Evolutionary conservation across 73 alveolate genomes (phyloP).

Genomic region (Paramecium bursaria): DNA sequence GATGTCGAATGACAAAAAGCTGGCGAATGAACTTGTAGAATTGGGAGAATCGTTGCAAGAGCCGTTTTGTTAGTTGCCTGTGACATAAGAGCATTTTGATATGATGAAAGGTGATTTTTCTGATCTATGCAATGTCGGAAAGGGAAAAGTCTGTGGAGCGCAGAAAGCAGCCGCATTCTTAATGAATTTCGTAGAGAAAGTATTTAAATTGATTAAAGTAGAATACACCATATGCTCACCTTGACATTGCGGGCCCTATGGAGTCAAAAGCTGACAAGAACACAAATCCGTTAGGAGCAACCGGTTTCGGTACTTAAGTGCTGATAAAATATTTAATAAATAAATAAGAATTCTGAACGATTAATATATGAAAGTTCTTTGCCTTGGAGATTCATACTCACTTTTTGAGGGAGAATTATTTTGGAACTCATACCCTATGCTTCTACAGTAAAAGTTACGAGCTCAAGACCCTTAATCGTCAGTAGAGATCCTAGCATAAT

Average conservation of each 20-base stretch:
- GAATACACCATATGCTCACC: slow-evolving; percentile 84
- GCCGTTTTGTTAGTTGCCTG: slow-evolving; percentile 85
- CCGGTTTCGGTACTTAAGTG: slow-evolving; percentile 79
- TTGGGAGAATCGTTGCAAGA: slow-evolving; percentile 82
- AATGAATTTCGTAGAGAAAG: slow-evolving; percentile 79
- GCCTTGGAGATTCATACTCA: no score
- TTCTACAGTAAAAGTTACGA: no score
- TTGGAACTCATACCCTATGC: no score
- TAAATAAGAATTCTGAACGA: no score
- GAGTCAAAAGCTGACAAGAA: slow-evolving; percentile 63
- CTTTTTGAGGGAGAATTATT: no score
- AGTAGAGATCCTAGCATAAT: no score
- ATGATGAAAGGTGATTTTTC: slow-evolving; percentile 75
- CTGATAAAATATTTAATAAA: slow-evolving; percentile 58
- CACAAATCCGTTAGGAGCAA: slow-evolving; percentile 73
- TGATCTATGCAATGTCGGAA: slow-evolving; percentile 71
- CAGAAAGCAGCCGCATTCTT: slow-evolving; percentile 87
- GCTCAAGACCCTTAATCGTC: no score
- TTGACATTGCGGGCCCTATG: slow-evolving; percentile 97
- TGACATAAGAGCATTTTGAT: slow-evolving; percentile 80
- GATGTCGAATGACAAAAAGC: slow-evolving; percentile 79
- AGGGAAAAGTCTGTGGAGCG: slow-evolving; percentile 85
- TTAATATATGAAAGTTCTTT: no score
- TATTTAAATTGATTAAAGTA: slow-evolving; percentile 61
- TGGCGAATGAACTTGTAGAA: slow-evolving; percentile 65